phyloP scores from a whole-genome alignment of 345 rosid species.

The Lepidium africanum region DNA sequence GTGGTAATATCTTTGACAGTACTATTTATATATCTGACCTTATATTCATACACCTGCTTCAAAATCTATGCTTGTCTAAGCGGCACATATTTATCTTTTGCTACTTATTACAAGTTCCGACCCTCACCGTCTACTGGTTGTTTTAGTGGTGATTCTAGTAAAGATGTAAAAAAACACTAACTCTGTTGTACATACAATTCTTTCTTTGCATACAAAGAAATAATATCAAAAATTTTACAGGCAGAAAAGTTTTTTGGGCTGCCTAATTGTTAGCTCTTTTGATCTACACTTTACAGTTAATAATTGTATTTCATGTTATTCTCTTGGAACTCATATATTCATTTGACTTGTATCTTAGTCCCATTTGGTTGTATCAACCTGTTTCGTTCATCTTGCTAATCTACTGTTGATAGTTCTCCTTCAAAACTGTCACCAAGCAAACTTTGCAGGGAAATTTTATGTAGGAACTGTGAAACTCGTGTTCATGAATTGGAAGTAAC shows the following conservation, averaged over 20 bases:
- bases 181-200: slow-evolving; percentile 22
- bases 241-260: neutral
- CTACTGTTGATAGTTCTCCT: neutral
- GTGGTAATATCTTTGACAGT: slow-evolving; percentile 46
- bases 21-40: slow-evolving; percentile 48
- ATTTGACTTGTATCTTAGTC: neutral
- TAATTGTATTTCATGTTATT: neutral
- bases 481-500: neutral
- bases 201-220: slow-evolving; percentile 18
- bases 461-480: neutral
- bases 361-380: neutral
- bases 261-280: slow-evolving; percentile 2
- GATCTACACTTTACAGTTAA: neutral
- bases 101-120: slow-evolving; percentile 40
- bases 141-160: slow-evolving; percentile 23
- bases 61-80: slow-evolving; percentile 54
- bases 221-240: slow-evolving; percentile 14
- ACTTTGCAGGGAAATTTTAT: neutral
- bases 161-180: slow-evolving; percentile 19
- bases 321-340: neutral
- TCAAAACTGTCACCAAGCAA: neutral
- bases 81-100: slow-evolving; percentile 43
- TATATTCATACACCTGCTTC: slow-evolving; percentile 43
- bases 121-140: slow-evolving; percentile 29
- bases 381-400: neutral